Conservation (phyloP, 2,329 filamentous ascomycete genomes). For the Cladosporium sp. region DNA sequence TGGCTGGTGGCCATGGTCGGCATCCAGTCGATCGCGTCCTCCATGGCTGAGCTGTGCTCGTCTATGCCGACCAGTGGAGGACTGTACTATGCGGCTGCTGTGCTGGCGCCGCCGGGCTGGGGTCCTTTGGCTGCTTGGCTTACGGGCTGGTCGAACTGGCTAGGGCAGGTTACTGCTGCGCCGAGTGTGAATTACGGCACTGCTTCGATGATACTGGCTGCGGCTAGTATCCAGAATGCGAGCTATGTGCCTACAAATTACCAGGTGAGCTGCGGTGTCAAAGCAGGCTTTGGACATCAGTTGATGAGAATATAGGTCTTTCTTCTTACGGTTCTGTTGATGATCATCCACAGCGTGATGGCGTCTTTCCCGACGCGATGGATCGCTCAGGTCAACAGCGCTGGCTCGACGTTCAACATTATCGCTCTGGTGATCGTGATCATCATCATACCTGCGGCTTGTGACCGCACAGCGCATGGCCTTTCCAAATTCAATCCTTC, state of each 20-base stretch:
- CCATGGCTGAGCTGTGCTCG: conserved; percentile 53
- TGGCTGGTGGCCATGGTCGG: conserved; percentile 69
- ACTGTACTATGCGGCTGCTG: conserved; percentile 67
- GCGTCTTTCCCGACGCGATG: conserved; percentile 65
- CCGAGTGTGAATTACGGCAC: conserved; percentile 62
- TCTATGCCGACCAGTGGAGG: conserved; percentile 64
- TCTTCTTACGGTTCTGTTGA: conserved; percentile 59
- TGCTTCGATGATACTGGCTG: conserved; percentile 65
- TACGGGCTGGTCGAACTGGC: conserved; percentile 66
- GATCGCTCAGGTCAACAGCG: conserved; percentile 65
- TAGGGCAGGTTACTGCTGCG: conserved; percentile 59
- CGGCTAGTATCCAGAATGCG: conserved; percentile 61
- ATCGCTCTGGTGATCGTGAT: conserved; percentile 59
- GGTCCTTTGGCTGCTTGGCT: conserved; percentile 63
- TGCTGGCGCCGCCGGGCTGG: conserved; percentile 60
- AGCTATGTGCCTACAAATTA: conserved; percentile 58
- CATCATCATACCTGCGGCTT: conserved; percentile 61
- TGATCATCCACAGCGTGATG: conserved; percentile 61
- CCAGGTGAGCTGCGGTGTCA: conserved; percentile 35
- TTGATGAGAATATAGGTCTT: conserved; percentile 42
- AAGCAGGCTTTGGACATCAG: not conserved
- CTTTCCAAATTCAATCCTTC: conserved; percentile 54
- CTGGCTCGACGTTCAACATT: conserved; percentile 65
- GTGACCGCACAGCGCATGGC: conserved; percentile 45
- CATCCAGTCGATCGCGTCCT: conserved; percentile 63